Base-by-base conservation (phyloP, 805 yeast species). In the Sporopachydermia quercuum region DNA sequence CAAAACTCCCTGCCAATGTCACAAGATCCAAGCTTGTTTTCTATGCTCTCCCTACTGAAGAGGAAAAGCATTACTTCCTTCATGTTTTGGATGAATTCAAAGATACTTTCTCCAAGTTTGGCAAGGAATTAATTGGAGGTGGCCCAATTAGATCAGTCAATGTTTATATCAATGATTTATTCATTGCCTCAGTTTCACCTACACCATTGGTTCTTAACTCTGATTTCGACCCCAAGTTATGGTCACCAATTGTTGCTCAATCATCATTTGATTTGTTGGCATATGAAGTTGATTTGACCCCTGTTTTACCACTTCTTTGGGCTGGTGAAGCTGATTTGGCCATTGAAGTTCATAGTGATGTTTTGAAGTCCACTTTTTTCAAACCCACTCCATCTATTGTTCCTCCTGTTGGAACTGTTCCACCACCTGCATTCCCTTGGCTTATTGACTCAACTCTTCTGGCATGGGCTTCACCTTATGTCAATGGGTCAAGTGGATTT, bases 191-290 rank as follows among this genome's bases (percentile, higher is more conserved):
- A 2, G 60, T 75, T 3, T 70, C 69, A 18, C 93, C 94, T 2
- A 74, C 71, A 47, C 87, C 89, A 1, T 71, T 76, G 4, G 68
- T 85, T n/a, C 85, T 67, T 58, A 75, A 94, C 1, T 94, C 94
- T 4, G 94, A 94, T 2, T 59, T 77, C 19, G 71, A 86, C 1
- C 94, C 95, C 1, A 66, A 78, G 3, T 59, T 84, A 37, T 85
- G 95, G 95, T 66, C 70, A 38, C 84, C 93, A 3, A 72, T 81
- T 44, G 94, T 84, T 4, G 76, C 83, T 2, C 66, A 70, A 15
- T 69, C 74, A 43, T 78, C 94, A 1, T 82, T 76, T 57, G 93
- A 85, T 53, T 61, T 84, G 19, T 75, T 74, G 14, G 68, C 78
- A n/a, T 63, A 78, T 46, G 77, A 75, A 42, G 53, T 85, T 37